These are phyloP conservation scores for Tillandsia leiboldiana DNA, from an alignment of 176 grass and related monocot genomes.

Conservation along the genomic window DNA sequence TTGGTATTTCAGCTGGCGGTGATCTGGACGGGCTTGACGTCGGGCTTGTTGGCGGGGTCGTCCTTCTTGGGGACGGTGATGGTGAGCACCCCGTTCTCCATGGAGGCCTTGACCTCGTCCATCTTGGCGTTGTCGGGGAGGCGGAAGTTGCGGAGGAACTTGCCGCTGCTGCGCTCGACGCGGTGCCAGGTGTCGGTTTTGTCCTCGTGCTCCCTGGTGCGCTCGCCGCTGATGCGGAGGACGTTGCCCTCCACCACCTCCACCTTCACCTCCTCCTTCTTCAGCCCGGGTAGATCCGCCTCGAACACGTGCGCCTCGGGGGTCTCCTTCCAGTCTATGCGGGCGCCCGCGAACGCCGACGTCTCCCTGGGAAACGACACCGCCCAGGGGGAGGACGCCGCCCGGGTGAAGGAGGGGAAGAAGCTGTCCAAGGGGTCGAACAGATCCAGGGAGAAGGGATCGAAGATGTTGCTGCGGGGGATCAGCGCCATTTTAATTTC, in stretches of 20 bases:
- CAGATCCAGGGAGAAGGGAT: no score
- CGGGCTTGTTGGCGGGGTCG: background rate
- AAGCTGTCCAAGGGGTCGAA: no score
- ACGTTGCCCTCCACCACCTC: slow-evolving; percentile 5
- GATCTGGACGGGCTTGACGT: slow-evolving; percentile 8
- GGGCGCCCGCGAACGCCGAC: background rate
- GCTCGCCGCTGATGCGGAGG: slow-evolving; percentile 13
- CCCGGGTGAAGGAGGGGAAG: no score
- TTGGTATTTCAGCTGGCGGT: no score
- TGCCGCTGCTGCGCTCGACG: slow-evolving; percentile 7
- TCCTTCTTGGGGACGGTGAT: slow-evolving; percentile 7
- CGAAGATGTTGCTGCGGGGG: no score
- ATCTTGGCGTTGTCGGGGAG: slow-evolving; percentile 6
- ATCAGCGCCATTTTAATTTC: no score
- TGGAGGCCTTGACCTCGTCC: slow-evolving; percentile 3
- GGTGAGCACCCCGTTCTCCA: slow-evolving; percentile 14
- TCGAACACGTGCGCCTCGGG: slow-evolving; percentile 11
- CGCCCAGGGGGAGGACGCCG: no score
- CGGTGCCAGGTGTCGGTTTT: slow-evolving; percentile 13
- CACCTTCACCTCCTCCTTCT: slow-evolving; percentile 11
- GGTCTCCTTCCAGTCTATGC: slow-evolving; percentile 4
- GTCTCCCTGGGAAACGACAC: background rate
- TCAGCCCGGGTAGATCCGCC: slow-evolving; percentile 1
- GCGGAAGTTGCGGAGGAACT: slow-evolving; percentile 6
- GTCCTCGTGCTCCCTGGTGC: background rate